Conservation (phyloP, 495 filamentous ascomycete species). For the Talaromyces stipitatus region DNA sequence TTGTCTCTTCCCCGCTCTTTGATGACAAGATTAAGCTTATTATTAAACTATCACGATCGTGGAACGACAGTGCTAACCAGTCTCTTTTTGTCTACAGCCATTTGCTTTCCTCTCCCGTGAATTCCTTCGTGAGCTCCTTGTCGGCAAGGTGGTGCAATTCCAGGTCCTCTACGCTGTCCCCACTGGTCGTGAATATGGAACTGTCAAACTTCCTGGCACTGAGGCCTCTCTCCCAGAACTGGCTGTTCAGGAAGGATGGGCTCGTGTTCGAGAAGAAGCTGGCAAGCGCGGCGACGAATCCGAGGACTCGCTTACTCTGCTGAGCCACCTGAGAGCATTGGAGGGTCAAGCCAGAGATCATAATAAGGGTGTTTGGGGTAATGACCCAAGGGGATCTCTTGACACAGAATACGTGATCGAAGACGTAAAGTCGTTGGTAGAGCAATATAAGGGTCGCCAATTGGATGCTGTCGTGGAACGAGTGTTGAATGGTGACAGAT, state of each 20-base stretch:
- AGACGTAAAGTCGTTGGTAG: slow-evolving; percentile 62
- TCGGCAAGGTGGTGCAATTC: slow-evolving; percentile 85
- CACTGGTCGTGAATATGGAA: slow-evolving; percentile 80
- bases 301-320: slow-evolving; percentile 57
- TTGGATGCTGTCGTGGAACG: slow-evolving; percentile 80
- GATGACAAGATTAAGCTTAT: not conserved
- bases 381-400: slow-evolving; percentile 47
- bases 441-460: slow-evolving; percentile 67
- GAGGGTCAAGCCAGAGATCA: slow-evolving; percentile 74
- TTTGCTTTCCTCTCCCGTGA: slow-evolving; percentile 92
- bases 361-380: slow-evolving; percentile 68
- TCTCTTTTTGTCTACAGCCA: slow-evolving; percentile 35
- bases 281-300: slow-evolving; percentile 75
- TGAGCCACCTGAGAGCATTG: slow-evolving; percentile 69
- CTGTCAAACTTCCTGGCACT: slow-evolving; percentile 58
- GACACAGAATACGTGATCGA: slow-evolving; percentile 73
- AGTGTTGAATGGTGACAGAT: slow-evolving; percentile 81
- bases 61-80: not conserved
- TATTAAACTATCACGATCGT: not conserved
- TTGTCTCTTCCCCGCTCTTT: slow-evolving; percentile 1
- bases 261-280: slow-evolving; percentile 86
- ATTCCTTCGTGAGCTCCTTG: slow-evolving; percentile 70
- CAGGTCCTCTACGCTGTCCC: slow-evolving; percentile 76
- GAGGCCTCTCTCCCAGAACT: slow-evolving; percentile 72
- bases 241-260: slow-evolving; percentile 76